A percentile compares a stretch with the other conserved stretches of the same genome.
Evolutionary conservation across 441 rosid genomes (phyloP).

Genomic region (Aleurites moluccanus): DNA sequence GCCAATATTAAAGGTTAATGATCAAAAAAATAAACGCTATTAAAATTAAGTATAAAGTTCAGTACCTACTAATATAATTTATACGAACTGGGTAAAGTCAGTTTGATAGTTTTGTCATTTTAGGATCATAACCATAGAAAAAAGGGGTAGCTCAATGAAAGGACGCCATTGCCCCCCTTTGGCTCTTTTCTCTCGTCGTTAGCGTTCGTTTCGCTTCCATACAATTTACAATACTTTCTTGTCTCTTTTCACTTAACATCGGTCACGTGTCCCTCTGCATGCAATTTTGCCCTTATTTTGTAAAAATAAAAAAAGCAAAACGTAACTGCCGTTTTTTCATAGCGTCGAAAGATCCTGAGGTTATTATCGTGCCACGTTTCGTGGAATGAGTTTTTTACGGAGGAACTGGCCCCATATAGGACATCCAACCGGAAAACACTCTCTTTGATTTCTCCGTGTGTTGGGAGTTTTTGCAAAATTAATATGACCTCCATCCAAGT

Average conservation of each 20-base stretch:
- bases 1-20: no score
- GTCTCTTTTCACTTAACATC: neutral
- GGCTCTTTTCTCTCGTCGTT: neutral
- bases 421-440: neutral
- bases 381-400: neutral
- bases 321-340: neutral
- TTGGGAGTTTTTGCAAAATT: no score
- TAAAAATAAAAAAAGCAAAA: neutral
- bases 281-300: conserved; percentile 6
- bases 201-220: neutral
- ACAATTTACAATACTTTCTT: neutral
- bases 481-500: no score
- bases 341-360: neutral
- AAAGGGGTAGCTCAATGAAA: conserved; percentile 16
- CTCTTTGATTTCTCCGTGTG: no score
- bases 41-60: no score
- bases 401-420: neutral
- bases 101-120: conserved; percentile 19
- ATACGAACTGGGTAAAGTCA: neutral
- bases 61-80: no score
- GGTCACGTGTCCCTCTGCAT: conserved; percentile 14
- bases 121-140: neutral
- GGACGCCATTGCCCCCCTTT: neutral
- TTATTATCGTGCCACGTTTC: neutral
- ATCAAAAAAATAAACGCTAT: no score